phyloP scores from a whole-genome alignment of 768 basidiomycete genomes.

The Tephrocybe rancida region DNA sequence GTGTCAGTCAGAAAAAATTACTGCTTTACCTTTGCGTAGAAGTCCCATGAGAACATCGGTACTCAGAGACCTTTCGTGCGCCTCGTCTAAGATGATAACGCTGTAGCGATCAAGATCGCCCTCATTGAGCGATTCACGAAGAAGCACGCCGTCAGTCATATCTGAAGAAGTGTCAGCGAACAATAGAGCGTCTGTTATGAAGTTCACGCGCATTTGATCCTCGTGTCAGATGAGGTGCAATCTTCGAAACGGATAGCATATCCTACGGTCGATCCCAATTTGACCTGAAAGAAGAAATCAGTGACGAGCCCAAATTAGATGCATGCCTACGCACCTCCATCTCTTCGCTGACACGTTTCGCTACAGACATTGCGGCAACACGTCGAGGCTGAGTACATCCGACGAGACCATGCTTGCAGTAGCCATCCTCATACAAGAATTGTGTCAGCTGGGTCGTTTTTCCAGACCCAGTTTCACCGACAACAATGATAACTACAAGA shows the following conservation, averaged over 20 bases:
- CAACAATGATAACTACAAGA: constrained; percentile 80
- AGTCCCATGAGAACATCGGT: constrained; percentile 99
- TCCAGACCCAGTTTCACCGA: constrained; percentile 99
- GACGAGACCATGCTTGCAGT: constrained; percentile 85
- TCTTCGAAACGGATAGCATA: constrained; percentile 99
- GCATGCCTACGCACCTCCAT: constrained; percentile 73
- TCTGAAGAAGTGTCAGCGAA: constrained; percentile 45
- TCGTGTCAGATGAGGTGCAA: constrained; percentile 91
- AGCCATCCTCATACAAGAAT: constrained; percentile 97
- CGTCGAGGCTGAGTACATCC: constrained; percentile 98
- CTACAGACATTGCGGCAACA: constrained; percentile 99
- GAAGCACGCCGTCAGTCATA: constrained; percentile 98
- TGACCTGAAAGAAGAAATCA: constrained; percentile 52
- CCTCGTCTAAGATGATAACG: constrained; percentile 98
- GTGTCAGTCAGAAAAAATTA: neutral
- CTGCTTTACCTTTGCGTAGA: constrained; percentile 77
- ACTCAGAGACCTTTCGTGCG: constrained; percentile 95
- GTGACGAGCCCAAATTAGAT: neutral
- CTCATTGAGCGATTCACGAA: constrained; percentile 98
- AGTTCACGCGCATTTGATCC: constrained; percentile 84
- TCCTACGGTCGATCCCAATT: constrained; percentile 88
- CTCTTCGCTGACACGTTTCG: constrained; percentile 99
- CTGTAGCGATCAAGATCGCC: constrained; percentile 98
- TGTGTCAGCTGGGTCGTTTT: constrained; percentile 97
- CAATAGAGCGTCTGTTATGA: neutral